Evolutionary conservation across 352 stramenopile species (phyloP), one percentile per base, ranked within the genome.

Genomic region (Globisporangium acanthophoron): DNA sequence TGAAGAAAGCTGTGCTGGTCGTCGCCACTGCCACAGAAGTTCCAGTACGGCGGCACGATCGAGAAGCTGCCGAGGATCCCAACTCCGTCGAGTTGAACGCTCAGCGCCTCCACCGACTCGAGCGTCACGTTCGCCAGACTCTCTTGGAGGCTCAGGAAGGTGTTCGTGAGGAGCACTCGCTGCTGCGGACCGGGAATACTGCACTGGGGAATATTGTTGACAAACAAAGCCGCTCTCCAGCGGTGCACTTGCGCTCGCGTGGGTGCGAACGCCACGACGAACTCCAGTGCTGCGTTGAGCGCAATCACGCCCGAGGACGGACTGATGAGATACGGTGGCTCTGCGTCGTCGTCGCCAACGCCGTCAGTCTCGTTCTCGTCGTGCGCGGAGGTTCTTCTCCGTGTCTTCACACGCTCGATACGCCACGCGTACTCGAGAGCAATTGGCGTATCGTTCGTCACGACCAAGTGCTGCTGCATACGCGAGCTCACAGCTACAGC

Each of bases 361-460:
- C 20, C 16, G 27, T 39, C 39, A 24, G 18, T 43, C 12, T 27
- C 15, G 13, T 16, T n/a, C 11, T 49, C 16, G 5, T 27, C 39
- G 3, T 29, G 0, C 15, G n/a, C n/a, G 55, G 58, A 41, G 27
- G 50, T 37, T 3, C 49, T 43, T 43, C 37, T 2, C 5, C 37
- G 3, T 18, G 37, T 43, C 37, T 15, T 13, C 3, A 43, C 13
- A 13, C 62, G 52, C 13, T 65, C 58, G 1, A 92, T 62, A 33
- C 59, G 61, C 84, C 84, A 94, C 16, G 63, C 61, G 52, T 78
- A 94, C 12, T 63, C 56, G 3, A 94, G 56, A 9, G 78, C 73
- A 27, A 94, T 64, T 12, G 78, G 84, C 39, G 84, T 92, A 5
- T 86, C 67, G 55, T 94, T 94, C 5, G 60, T 50, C 18, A 94